A percentile compares a stretch with the other conserved stretches of the same genome.
Evolutionary conservation across 148 eudicot species (phyloP).

Genomic region (Simmondsia chinensis): DNA sequence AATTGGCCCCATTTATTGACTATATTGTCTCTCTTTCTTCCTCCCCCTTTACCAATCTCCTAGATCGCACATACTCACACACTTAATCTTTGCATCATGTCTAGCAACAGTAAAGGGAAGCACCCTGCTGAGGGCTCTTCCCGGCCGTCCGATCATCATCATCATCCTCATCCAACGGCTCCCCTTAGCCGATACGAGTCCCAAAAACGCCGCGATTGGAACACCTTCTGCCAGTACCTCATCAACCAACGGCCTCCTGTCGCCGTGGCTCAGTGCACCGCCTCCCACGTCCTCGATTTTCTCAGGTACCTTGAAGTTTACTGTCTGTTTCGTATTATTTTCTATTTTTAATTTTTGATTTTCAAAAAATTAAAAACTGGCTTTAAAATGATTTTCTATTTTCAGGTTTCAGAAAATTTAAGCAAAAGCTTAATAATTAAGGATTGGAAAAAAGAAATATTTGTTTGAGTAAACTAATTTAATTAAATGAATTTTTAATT

Average conservation of each 20-base stretch:
- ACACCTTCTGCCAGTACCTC: conserved; percentile 72
- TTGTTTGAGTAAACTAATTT: too few relatives aligned
- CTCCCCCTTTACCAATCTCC: background rate
- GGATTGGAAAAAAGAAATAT: too few relatives aligned
- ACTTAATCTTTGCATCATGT: conserved; percentile 14
- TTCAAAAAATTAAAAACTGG: too few relatives aligned
- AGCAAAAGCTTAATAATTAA: too few relatives aligned
- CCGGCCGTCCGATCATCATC: conserved; percentile 3
- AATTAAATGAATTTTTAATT: too few relatives aligned
- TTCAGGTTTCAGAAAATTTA: too few relatives aligned
- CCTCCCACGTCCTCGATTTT: conserved; percentile 52
- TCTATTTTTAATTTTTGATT: too few relatives aligned
- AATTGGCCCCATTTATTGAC: background rate
- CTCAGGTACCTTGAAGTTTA: conserved; percentile 43
- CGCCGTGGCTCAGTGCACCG: conserved; percentile 42
- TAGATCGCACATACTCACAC: background rate
- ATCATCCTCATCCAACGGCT: conserved; percentile 13
- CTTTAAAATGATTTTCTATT: too few relatives aligned
- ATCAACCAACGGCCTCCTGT: conserved; percentile 66
- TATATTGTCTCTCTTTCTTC: background rate
- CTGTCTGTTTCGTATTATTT: too few relatives aligned
- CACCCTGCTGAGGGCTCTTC: conserved; percentile 8
- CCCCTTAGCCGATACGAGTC: conserved; percentile 67
- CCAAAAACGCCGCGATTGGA: conserved; percentile 73
- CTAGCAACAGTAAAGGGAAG: conserved; percentile 28